Evolutionary conservation across 1,284 basidiomycete species (phyloP).

Genomic region (Apiotrichum akiyoshidainum): DNA sequence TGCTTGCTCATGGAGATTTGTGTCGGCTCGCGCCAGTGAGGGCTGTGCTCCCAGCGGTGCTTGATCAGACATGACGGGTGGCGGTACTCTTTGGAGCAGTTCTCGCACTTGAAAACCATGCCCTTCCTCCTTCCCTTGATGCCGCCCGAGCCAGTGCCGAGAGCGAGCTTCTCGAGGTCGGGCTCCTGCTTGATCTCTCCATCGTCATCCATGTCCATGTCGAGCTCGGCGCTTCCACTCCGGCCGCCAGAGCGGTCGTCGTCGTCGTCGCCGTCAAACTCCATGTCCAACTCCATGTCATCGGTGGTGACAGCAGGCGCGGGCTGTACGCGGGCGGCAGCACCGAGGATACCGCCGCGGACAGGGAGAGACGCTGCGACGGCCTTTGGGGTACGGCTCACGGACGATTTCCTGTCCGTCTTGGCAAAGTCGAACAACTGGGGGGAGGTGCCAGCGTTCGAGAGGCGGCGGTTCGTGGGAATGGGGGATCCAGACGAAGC

Average conservation of each 20-base stretch:
- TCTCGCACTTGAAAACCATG: conserved; percentile 85
- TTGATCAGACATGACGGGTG: conserved; percentile 94
- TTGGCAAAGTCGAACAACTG: conserved; percentile 48
- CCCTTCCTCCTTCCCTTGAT: conserved; percentile 64
- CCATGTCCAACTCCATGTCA: conserved; percentile 49
- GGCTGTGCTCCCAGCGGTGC: conserved; percentile 95
- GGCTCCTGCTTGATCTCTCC: conserved; percentile 11
- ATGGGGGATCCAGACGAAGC: conserved; percentile 28
- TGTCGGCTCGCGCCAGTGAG: conserved; percentile 93
- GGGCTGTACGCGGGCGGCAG: conserved; percentile 8
- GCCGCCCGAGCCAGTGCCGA: conserved; percentile 49
- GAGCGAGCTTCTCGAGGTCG: conserved; percentile 38
- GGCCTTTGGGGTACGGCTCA: conserved; percentile 8
- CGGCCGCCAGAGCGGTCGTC: conserved; percentile 22
- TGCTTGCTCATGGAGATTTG: conserved; percentile 94
- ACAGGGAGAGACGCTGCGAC: conserved; percentile 39
- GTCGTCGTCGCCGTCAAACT: conserved; percentile 29
- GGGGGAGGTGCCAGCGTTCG: conserved; percentile 27
- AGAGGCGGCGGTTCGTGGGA: conserved; percentile 30
- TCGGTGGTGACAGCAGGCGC: conserved; percentile 22
- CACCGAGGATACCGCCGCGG: conserved; percentile 23
- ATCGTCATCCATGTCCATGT: conserved; percentile 39
- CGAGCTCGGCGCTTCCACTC: conserved; percentile 30
- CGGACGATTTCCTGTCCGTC: conserved; percentile 37
- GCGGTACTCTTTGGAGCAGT: conserved; percentile 87